A percentile compares a stretch with the other conserved stretches of the same genome.
phyloP scores from a whole-genome alignment of 228 moss, liverwort and hornwort genomes.

The Sphagnum magellanicum region DNA sequence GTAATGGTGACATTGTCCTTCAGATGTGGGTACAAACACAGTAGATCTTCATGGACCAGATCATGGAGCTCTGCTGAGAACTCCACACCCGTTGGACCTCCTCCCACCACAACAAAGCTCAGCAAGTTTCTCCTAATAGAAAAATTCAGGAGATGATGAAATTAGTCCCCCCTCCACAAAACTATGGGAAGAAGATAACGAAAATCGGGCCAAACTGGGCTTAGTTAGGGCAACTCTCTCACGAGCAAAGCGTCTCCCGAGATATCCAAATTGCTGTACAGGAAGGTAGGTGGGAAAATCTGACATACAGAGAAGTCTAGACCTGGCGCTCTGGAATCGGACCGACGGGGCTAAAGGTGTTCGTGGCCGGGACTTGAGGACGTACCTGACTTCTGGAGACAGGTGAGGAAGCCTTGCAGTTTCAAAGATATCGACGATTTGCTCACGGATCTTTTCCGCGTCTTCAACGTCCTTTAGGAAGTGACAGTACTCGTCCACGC shows the following conservation, averaged over 20 bases:
- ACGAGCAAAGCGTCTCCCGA: not conserved
- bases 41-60: slow-evolving; percentile 67
- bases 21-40: slow-evolving; percentile 55
- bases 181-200: not conserved
- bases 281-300: too few relatives aligned
- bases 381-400: slow-evolving; percentile 46
- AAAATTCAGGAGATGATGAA: not conserved
- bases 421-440: slow-evolving; percentile 82
- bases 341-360: too few relatives aligned
- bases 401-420: slow-evolving; percentile 82
- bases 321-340: too few relatives aligned
- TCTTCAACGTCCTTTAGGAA: slow-evolving; percentile 86
- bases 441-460: slow-evolving; percentile 76
- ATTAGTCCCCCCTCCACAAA: not conserved
- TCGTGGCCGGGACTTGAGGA: too few relatives aligned
- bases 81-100: slow-evolving; percentile 95
- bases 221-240: not conserved
- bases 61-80: slow-evolving; percentile 94
- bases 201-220: not conserved
- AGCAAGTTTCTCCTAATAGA: slow-evolving; percentile 34
- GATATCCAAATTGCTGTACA: not conserved
- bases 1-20: slow-evolving; percentile 63
- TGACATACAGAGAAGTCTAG: too few relatives aligned
- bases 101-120: slow-evolving; percentile 87
- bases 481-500: slow-evolving; percentile 74